Base-by-base conservation (phyloP, 352 stramenopile species). In the Globisporangium cylindrosporum region DNA sequence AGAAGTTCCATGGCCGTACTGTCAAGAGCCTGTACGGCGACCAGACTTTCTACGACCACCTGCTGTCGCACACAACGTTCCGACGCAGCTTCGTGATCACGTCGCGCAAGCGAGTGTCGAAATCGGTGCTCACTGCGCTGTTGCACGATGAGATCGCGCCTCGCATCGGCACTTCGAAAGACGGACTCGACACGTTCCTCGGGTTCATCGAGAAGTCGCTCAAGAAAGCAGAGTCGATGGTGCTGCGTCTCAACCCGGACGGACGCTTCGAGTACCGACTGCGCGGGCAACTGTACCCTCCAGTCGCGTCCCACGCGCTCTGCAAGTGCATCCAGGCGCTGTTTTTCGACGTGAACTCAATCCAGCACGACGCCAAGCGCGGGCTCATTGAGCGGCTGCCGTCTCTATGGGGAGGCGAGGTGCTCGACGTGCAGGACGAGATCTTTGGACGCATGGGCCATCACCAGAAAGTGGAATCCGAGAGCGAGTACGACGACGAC, bases 291-390 rank as follows among this genome's bases (percentile, higher is more conserved):
- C 69, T 86, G 55, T 92, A 92, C 62, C 86, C 84, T 20, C 86
- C 84, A 8, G 90, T 94, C 38, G 78, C 80, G 18, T 92, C 86
- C 25, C 75, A 79, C 46, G 71, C 79, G 36, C 71, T 94, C 34
- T 92, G 84, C 46, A 84, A 89, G 36, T 84, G 77, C 41, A 78
- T 94, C 22, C 84, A 91, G 62, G 77, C 81, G 1, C 62, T 94
- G 22, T 93, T 94, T 60, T 92, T 94, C 54, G 86, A 94, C 62
- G 82, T 72, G 41, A 93, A 91, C 61, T 90, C 86, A 9, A 93
- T 94, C 62, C 86, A 94, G 36, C 79, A 90, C 49, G 81, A 92
- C 58, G 86, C 86, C 0, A 94, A 94, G 69, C 81, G 83, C 1
- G 78, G 84, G 1, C 68, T 94, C 9, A 78, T 94, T 24, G 84